phyloP scores from a whole-genome alignment of 768 basidiomycete species.

The Dacryopinax primogenitus region DNA sequence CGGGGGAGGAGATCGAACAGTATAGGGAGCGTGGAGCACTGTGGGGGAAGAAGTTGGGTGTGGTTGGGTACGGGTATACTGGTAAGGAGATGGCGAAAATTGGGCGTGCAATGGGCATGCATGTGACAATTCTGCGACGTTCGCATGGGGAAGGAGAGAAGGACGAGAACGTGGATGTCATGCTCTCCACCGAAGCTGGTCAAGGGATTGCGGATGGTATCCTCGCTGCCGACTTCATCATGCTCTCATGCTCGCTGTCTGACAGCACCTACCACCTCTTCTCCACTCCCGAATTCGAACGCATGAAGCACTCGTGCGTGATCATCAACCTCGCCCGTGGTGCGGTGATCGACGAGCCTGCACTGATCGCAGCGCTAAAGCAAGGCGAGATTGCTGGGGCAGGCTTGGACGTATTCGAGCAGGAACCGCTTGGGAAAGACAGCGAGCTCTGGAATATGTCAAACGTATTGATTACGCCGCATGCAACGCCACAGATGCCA shows the following conservation, averaged over 20 bases:
- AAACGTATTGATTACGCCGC: neutral
- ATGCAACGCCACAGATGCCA: neutral
- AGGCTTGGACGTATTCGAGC: conserved; percentile 24
- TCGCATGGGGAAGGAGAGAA: neutral
- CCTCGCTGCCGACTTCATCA: conserved; percentile 58
- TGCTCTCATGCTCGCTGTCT: conserved; percentile 42
- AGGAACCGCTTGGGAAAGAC: conserved; percentile 22
- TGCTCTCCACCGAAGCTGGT: conserved; percentile 30
- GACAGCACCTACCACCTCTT: conserved; percentile 19
- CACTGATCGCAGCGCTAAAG: conserved; percentile 70
- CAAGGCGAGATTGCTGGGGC: conserved; percentile 47
- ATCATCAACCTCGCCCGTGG: conserved; percentile 86
- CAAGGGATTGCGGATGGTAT: conserved; percentile 39
- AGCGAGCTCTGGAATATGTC: neutral
- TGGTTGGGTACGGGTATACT: conserved; percentile 68
- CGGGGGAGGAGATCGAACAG: neutral
- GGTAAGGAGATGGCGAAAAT: conserved; percentile 58
- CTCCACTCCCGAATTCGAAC: conserved; percentile 34
- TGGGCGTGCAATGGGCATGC: conserved; percentile 75
- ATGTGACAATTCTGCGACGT: conserved; percentile 32
- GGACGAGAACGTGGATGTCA: neutral
- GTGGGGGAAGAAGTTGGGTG: conserved; percentile 53
- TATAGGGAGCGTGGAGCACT: conserved; percentile 20
- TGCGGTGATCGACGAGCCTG: conserved; percentile 76
- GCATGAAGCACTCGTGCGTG: conserved; percentile 57